These are phyloP conservation scores for Rhizopogon sp. DNA, from an alignment of 768 basidiomycete genomes.

Conservation along the genomic window DNA sequence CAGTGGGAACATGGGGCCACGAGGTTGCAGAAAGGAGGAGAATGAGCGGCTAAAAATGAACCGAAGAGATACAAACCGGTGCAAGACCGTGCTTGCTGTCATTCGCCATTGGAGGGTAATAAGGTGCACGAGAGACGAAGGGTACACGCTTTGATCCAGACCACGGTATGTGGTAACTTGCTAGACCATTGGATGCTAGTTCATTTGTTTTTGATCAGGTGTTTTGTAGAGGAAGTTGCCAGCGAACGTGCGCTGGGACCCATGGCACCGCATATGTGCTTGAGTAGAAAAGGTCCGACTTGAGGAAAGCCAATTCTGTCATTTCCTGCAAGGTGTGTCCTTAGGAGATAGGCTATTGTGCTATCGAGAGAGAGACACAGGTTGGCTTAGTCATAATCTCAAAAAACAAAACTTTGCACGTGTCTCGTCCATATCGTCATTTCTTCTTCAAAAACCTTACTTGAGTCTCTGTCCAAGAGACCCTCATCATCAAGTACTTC, in stretches of 20 bases:
- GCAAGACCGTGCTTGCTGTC: constrained; percentile 18
- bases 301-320: constrained; percentile 5
- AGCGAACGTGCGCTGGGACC: constrained; percentile 33
- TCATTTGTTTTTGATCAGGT: background rate
- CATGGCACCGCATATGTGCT: constrained; percentile 25
- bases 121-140: background rate
- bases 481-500: background rate
- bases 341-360: background rate
- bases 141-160: background rate
- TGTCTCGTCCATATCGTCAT: constrained; percentile 32
- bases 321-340: constrained; percentile 7
- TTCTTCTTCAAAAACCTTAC: constrained; percentile 11
- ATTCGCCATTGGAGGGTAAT: constrained; percentile 15
- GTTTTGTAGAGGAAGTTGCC: constrained; percentile 11
- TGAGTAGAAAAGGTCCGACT: constrained; percentile 21
- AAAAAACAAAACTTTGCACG: constrained; percentile 20
- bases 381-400: constrained; percentile 27
- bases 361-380: background rate
- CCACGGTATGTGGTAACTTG: background rate
- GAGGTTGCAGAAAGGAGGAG: background rate
- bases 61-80: constrained; percentile 2
- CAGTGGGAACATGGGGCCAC: constrained; percentile 14
- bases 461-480: background rate
- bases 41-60: constrained; percentile 1
- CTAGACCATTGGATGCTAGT: background rate